phyloP scores from a whole-genome alignment of 1,284 basidiomycete species.

The Sporisorium graminicola region DNA sequence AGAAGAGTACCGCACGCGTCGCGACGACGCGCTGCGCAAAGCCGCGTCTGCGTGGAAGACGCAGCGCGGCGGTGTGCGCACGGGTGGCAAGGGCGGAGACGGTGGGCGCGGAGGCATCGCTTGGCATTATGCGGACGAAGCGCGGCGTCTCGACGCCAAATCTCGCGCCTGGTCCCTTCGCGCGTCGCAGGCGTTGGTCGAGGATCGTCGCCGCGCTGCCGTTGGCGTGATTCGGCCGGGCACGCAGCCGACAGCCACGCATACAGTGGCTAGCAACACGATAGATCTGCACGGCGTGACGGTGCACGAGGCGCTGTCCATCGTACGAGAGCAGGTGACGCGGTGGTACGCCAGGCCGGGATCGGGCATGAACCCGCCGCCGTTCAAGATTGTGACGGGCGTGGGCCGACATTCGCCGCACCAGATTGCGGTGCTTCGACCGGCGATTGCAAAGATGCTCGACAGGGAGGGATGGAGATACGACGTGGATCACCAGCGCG shows the following conservation, averaged over 20 bases:
- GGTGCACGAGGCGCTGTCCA: constrained; percentile 68
- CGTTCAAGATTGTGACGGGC: constrained; percentile 69
- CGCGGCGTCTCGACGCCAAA: constrained; percentile 65
- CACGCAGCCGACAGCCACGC: constrained; percentile 8
- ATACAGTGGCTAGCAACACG: constrained; percentile 33
- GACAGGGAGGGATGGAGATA: constrained; percentile 67
- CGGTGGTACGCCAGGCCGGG: constrained; percentile 59
- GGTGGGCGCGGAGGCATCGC: constrained; percentile 45
- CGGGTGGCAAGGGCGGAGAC: constrained; percentile 37
- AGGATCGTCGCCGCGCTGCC: constrained; percentile 57
- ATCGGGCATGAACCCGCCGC: constrained; percentile 29
- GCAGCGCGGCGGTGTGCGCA: constrained; percentile 36
- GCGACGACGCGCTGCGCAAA: constrained; percentile 66
- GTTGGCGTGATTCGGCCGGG: constrained; percentile 31
- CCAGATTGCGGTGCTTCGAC: constrained; percentile 66
- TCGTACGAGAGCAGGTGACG: constrained; percentile 65
- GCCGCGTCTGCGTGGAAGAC: constrained; percentile 56
- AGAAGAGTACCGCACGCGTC: constrained; percentile 62
- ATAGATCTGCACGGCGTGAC: constrained; percentile 70
- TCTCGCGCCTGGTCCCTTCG: constrained; percentile 67
- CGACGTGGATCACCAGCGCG: constrained; percentile 47
- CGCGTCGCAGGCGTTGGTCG: constrained; percentile 66
- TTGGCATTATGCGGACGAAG: constrained; percentile 69
- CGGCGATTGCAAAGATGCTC: constrained; percentile 67
- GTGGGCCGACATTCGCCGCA: constrained; percentile 69